Evolutionary conservation across 2,329 filamentous ascomycete genomes (phyloP).

Genomic region (Aspergillus spinulosporus): DNA sequence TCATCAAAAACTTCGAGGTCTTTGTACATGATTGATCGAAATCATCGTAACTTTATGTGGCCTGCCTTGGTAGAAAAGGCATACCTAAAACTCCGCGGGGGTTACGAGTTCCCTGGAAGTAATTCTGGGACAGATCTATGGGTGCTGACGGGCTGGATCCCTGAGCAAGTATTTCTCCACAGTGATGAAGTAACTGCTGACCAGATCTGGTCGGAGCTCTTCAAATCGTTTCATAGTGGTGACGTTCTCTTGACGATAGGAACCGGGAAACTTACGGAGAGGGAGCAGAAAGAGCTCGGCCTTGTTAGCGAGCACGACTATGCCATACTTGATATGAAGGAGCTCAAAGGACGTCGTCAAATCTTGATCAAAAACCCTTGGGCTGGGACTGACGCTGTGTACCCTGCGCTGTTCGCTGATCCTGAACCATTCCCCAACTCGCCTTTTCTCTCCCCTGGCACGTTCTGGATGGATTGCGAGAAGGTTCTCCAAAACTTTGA

Average conservation of each 20-base stretch:
- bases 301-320: slow-evolving; percentile 92
- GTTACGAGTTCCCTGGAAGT: slow-evolving; percentile 96
- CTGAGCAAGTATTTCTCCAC: slow-evolving; percentile 90
- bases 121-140: slow-evolving; percentile 95
- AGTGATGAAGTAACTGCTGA: slow-evolving; percentile 77
- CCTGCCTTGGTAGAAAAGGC: slow-evolving; percentile 93
- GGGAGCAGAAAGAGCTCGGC: slow-evolving; percentile 77
- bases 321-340: slow-evolving; percentile 77
- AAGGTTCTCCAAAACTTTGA: slow-evolving; percentile 90
- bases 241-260: slow-evolving; percentile 88
- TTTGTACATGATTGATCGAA: slow-evolving; percentile 83
- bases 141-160: slow-evolving; percentile 93
- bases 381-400: slow-evolving; percentile 65
- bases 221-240: slow-evolving; percentile 70
- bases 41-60: slow-evolving; percentile 81
- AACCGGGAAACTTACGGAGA: slow-evolving; percentile 75
- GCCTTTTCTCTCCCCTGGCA: slow-evolving; percentile 59
- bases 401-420: slow-evolving; percentile 28
- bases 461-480: slow-evolving; percentile 90
- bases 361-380: slow-evolving; percentile 95
- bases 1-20: slow-evolving; percentile 70
- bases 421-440: slow-evolving; percentile 16
- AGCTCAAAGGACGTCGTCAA: slow-evolving; percentile 61
- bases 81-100: slow-evolving; percentile 90
- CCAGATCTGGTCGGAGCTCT: slow-evolving; percentile 74